Conservation (phyloP, 2,329 filamentous ascomycete genomes). For the Phialocephala subalpina region DNA sequence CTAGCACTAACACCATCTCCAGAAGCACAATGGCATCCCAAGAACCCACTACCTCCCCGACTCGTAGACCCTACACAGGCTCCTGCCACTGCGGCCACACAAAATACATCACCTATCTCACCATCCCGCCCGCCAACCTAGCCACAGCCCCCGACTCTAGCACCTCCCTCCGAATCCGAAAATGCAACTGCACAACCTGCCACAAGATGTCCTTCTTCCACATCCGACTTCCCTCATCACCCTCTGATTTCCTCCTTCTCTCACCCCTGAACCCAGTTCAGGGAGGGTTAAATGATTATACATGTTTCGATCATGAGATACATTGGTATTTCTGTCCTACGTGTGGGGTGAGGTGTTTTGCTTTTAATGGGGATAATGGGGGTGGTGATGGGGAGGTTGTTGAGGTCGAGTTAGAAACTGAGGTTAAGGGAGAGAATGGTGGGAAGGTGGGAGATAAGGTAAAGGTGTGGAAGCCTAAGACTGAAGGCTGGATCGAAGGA, state of each 20-base stretch:
- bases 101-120: slow-evolving; percentile 53
- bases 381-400: slow-evolving; percentile 41
- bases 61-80: slow-evolving; percentile 45
- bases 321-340: slow-evolving; percentile 56
- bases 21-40: neutral
- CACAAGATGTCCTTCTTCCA: slow-evolving; percentile 58
- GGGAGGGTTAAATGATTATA: slow-evolving; percentile 51
- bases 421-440: neutral
- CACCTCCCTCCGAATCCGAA: slow-evolving; percentile 44
- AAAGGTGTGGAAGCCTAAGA: slow-evolving; percentile 44
- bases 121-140: slow-evolving; percentile 47
- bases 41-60: neutral
- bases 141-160: slow-evolving; percentile 17
- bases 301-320: slow-evolving; percentile 41
- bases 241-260: slow-evolving; percentile 55
- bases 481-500: slow-evolving; percentile 40
- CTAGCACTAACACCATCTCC: neutral
- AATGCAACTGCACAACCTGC: slow-evolving; percentile 59
- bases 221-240: slow-evolving; percentile 47
- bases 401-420: slow-evolving; percentile 15
- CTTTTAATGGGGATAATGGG: slow-evolving; percentile 46
- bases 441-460: slow-evolving; percentile 18
- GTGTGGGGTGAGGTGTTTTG: slow-evolving; percentile 55
- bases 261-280: slow-evolving; percentile 48
- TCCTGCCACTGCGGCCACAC: slow-evolving; percentile 57